Evolutionary conservation across 495 filamentous ascomycete species (phyloP).

Genomic region (Lineolata rhizophorae): DNA sequence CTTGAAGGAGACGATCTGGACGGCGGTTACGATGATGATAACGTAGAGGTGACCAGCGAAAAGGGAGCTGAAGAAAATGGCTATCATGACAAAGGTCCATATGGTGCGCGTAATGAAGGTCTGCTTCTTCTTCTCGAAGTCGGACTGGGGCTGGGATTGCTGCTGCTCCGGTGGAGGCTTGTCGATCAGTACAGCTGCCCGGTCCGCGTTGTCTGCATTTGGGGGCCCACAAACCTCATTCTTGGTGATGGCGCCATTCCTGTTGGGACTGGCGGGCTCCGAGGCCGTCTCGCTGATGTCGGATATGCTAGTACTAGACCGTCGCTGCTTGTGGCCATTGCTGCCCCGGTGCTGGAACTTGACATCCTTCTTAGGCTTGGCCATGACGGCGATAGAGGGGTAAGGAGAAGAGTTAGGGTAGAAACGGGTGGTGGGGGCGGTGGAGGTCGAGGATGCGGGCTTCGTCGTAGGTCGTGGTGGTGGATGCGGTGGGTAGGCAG

Average conservation of each 20-base stretch:
- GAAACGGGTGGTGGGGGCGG: neutral
- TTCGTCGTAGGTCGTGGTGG: too few species aligned
- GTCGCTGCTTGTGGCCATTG: constrained; percentile 27
- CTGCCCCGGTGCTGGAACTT: constrained; percentile 54
- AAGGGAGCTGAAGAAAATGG: constrained; percentile 69
- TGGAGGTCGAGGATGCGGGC: neutral
- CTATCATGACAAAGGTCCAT: constrained; percentile 98
- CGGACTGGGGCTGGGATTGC: constrained; percentile 24
- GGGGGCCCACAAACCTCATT: constrained; percentile 18
- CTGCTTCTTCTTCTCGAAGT: constrained; percentile 96
- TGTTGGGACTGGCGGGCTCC: constrained; percentile 32
- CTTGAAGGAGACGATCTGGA: constrained; percentile 97
- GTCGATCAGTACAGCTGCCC: neutral
- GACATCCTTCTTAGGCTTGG: constrained; percentile 35
- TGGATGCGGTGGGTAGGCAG: too few species aligned
- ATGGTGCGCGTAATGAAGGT: constrained; percentile 94
- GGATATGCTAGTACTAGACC: constrained; percentile 42
- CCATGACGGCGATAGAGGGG: constrained; percentile 1
- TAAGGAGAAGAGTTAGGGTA: neutral
- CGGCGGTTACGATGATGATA: constrained; percentile 68
- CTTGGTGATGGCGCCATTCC: constrained; percentile 24
- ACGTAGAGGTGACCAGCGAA: constrained; percentile 96
- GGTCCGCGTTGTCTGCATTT: neutral
- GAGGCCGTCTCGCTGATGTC: constrained; percentile 59
- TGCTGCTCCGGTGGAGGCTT: neutral